phyloP scores from a whole-genome alignment of 1,284 basidiomycete species.

The Rhizoctonia solani region DNA sequence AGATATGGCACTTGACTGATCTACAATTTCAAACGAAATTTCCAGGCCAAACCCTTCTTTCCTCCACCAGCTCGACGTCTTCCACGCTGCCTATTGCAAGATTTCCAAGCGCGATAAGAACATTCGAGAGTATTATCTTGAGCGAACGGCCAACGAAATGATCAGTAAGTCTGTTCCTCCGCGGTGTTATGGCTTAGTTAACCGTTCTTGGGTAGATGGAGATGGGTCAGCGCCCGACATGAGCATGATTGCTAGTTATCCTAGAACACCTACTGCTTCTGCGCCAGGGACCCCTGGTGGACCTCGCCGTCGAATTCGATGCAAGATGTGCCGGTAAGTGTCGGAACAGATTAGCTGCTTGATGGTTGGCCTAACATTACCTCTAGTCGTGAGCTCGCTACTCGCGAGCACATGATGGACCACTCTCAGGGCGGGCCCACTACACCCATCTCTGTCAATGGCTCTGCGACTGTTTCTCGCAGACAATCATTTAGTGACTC shows the following conservation, averaged over 20 bases:
- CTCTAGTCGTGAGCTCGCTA: constrained; percentile 76
- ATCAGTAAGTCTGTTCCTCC: constrained; percentile 61
- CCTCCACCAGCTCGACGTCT: constrained; percentile 74
- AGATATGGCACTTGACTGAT: constrained; percentile 12
- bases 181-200: constrained; percentile 30
- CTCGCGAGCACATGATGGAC: constrained; percentile 89
- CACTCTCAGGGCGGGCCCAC: constrained; percentile 77
- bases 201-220: constrained; percentile 56
- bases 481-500: constrained; percentile 6
- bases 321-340: constrained; percentile 83
- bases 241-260: constrained; percentile 76
- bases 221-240: constrained; percentile 65
- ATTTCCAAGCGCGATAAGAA: constrained; percentile 70
- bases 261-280: constrained; percentile 66
- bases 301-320: constrained; percentile 66
- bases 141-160: constrained; percentile 70
- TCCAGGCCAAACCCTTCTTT: constrained; percentile 79
- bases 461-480: constrained; percentile 11
- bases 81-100: constrained; percentile 69
- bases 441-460: constrained; percentile 50
- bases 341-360: not conserved
- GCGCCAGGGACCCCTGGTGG: constrained; percentile 60
- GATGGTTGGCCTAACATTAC: not conserved
- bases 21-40: not conserved
- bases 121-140: constrained; percentile 80